A percentile compares a stretch with the other conserved stretches of the same genome.
Evolutionary conservation across 2,329 filamentous ascomycete genomes (phyloP).

Genomic region (Pyrenophora tritici-repentis): DNA sequence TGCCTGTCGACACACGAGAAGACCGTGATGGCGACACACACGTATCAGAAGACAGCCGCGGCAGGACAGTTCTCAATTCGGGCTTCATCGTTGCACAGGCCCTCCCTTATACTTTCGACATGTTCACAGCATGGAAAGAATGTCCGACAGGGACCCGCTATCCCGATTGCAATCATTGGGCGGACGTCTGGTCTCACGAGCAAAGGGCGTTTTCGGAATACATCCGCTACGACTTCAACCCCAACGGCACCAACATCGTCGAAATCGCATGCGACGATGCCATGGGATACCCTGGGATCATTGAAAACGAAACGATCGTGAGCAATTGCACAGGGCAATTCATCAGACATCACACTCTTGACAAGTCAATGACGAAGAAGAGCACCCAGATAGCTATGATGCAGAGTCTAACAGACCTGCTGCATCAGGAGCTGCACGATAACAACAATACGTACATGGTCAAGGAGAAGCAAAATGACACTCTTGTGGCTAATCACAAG

Average conservation of each 20-base stretch:
- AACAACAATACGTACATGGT: slow-evolving; percentile 15
- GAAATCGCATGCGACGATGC: slow-evolving; percentile 44
- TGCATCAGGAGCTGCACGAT: slow-evolving; percentile 15
- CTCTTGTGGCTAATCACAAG: neutral
- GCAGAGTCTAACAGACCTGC: slow-evolving; percentile 17
- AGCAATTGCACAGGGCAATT: slow-evolving; percentile 35
- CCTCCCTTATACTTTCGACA: slow-evolving; percentile 29
- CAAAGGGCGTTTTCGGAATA: slow-evolving; percentile 44
- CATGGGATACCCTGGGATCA: slow-evolving; percentile 37
- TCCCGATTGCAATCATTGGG: slow-evolving; percentile 36
- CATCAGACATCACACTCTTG: slow-evolving; percentile 35
- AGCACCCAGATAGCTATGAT: slow-evolving; percentile 22
- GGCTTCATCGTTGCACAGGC: slow-evolving; percentile 49
- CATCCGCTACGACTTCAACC: slow-evolving; percentile 42
- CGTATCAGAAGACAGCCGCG: slow-evolving; percentile 45
- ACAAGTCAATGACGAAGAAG: slow-evolving; percentile 21
- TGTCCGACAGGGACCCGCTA: slow-evolving; percentile 37
- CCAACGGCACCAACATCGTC: slow-evolving; percentile 29
- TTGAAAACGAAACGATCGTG: slow-evolving; percentile 10
- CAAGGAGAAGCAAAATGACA: slow-evolving; percentile 4
- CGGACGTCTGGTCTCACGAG: slow-evolving; percentile 38
- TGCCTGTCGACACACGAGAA: slow-evolving; percentile 46
- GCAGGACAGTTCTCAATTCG: slow-evolving; percentile 45
- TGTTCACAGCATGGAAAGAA: slow-evolving; percentile 39
- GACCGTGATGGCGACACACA: slow-evolving; percentile 14